Evolutionary conservation across 805 yeast genomes (phyloP).

Genomic region (Peterozyma toletana): DNA sequence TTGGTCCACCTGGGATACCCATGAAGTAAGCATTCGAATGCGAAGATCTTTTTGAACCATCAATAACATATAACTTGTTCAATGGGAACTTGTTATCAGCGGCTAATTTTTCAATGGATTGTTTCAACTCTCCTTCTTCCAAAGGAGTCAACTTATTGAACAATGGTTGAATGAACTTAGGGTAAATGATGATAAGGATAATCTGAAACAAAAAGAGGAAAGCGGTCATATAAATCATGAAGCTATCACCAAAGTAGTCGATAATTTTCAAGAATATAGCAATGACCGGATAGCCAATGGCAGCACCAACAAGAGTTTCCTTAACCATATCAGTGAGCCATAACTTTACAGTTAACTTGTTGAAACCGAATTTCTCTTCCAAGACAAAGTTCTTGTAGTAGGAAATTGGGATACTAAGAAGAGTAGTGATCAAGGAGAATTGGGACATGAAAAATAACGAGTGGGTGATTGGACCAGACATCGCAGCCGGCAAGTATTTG

Average conservation of each 20-base stretch:
- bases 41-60: conserved; percentile 94
- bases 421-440: conserved; percentile 39
- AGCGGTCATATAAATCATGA: conserved; percentile 72
- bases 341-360: conserved; percentile 66
- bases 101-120: conserved; percentile 77
- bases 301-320: conserved; percentile 40
- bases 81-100: conserved; percentile 75
- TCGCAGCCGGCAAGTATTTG: conserved; percentile 9
- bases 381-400: conserved; percentile 79
- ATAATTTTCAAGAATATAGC: conserved; percentile 76
- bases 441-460: conserved; percentile 58
- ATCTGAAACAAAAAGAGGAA: conserved; percentile 69
- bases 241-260: conserved; percentile 70
- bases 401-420: conserved; percentile 59
- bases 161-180: conserved; percentile 83
- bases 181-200: conserved; percentile 66
- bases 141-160: conserved; percentile 89
- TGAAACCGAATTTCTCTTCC: conserved; percentile 91
- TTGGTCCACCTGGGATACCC: conserved; percentile 91
- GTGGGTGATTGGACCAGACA: conserved; percentile 60
- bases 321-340: conserved; percentile 75
- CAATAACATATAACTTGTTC: conserved; percentile 78
- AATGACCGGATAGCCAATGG: conserved; percentile 65
- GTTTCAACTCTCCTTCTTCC: conserved; percentile 82
- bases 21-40: conserved; percentile 96